These are phyloP conservation scores for Glycine tomentella DNA, from an alignment of 306 rosid genomes.

Conservation along the genomic window DNA sequence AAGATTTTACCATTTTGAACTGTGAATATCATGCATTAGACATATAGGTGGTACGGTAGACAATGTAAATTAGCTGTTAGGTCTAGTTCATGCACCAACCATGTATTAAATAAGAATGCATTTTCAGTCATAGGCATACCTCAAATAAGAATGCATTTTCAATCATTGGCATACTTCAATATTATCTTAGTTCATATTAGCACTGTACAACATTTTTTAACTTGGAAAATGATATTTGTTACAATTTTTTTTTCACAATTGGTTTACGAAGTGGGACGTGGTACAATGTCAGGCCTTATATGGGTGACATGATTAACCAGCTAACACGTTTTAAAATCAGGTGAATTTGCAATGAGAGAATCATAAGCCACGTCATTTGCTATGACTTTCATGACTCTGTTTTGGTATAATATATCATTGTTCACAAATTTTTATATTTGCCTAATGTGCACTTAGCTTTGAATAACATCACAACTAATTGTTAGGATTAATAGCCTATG, in stretches of 20 bases:
- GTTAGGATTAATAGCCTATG: neutral
- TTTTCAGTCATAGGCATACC: too few relatives aligned
- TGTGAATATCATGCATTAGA: conserved; percentile 43
- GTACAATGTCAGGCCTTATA: neutral
- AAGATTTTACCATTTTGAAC: neutral
- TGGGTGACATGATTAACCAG: neutral
- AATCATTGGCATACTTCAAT: too few relatives aligned
- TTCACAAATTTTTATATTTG: neutral
- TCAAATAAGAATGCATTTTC: neutral
- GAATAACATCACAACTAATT: neutral
- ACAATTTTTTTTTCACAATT: neutral
- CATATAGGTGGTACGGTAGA: conserved; percentile 24
- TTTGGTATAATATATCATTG: conserved; percentile 5
- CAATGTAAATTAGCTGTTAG: conserved; percentile 39
- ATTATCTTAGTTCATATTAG: too few relatives aligned
- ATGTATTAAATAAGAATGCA: neutral
- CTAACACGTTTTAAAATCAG: neutral
- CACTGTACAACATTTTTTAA: too few relatives aligned
- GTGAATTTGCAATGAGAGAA: conserved; percentile 1
- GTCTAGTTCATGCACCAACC: conserved; percentile 45
- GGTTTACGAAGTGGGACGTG: neutral
- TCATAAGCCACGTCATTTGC: neutral
- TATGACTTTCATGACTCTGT: neutral
- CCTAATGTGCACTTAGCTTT: neutral
- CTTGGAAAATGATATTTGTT: too few relatives aligned